These are phyloP conservation scores for Pichia sorboxylosa DNA, from an alignment of 1,139 yeast genomes.

Conservation along the genomic window DNA sequence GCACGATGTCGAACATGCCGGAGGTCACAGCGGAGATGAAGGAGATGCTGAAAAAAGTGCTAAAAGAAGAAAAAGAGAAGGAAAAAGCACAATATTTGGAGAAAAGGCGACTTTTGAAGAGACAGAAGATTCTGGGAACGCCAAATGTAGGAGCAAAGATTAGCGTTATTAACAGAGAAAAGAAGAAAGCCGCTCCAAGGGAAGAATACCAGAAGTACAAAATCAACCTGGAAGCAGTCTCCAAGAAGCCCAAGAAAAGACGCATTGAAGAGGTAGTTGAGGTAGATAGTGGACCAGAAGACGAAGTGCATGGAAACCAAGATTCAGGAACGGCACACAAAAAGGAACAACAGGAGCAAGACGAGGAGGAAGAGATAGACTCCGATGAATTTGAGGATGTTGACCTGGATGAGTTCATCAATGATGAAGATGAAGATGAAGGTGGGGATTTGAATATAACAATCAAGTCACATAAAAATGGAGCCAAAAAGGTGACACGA, in stretches of 20 bases:
- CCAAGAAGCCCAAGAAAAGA: conserved; percentile 1
- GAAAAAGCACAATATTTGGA: background rate
- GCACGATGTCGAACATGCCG: too few relatives aligned
- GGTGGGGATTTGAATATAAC: conserved; percentile 18
- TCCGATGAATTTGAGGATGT: conserved; percentile 28
- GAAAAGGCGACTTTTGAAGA: conserved; percentile 2
- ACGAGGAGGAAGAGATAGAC: conserved; percentile 18
- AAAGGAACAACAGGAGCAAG: background rate
- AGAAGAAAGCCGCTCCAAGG: background rate
- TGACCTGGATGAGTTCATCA: conserved; percentile 16
- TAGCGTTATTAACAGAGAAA: background rate
- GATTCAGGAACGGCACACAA: conserved; percentile 2
- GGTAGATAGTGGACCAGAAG: background rate
- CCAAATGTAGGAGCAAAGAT: background rate
- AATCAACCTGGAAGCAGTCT: background rate
- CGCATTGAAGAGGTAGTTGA: background rate
- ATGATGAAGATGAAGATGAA: conserved; percentile 4
- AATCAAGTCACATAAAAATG: conserved; percentile 8
- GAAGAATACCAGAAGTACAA: background rate
- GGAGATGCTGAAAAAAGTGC: conserved; percentile 9
- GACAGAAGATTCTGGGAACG: background rate
- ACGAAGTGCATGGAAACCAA: background rate
- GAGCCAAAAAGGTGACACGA: conserved; percentile 19
- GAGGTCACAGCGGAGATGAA: conserved; percentile 6
- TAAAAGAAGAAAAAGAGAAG: conserved; percentile 5